phyloP scores from a whole-genome alignment of 2,329 filamentous ascomycete genomes.

The Sclerotinia sclerotiorum region DNA sequence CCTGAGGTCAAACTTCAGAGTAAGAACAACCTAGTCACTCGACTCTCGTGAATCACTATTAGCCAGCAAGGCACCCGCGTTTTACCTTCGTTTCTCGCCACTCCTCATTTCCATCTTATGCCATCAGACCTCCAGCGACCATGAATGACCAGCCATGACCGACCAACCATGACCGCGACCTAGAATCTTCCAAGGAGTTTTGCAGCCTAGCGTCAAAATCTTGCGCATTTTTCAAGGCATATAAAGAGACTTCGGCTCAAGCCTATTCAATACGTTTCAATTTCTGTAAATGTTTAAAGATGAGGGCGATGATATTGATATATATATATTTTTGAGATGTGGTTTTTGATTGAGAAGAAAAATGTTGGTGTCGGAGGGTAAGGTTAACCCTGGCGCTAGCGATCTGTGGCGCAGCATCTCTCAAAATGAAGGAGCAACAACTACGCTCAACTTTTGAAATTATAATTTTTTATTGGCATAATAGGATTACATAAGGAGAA shows the following conservation, averaged over 20 bases:
- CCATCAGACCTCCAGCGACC: neutral
- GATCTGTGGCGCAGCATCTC: neutral
- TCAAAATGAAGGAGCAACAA: neutral
- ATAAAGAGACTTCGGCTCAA: neutral
- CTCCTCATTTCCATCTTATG: neutral
- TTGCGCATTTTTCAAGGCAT: neutral
- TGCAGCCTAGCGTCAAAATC: neutral
- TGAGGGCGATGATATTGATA: neutral
- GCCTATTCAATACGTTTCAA: neutral
- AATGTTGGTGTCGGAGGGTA: neutral
- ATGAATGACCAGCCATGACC: neutral
- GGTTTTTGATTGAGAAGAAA: neutral
- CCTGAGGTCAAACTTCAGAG: neutral
- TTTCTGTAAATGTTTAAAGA: neutral
- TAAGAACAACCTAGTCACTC: neutral
- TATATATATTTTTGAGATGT: too few species aligned
- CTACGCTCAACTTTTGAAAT: neutral
- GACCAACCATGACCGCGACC: slow-evolving; percentile 7
- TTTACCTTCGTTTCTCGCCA: neutral
- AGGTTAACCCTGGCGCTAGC: too few species aligned
- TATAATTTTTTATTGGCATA: neutral
- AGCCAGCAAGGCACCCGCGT: neutral
- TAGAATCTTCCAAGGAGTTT: slow-evolving; percentile 8
- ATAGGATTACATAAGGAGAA: too few species aligned
- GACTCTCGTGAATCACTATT: neutral